Conservation (phyloP, 176 grass and related monocot genomes). For the Eremochloa ophiuroides region DNA sequence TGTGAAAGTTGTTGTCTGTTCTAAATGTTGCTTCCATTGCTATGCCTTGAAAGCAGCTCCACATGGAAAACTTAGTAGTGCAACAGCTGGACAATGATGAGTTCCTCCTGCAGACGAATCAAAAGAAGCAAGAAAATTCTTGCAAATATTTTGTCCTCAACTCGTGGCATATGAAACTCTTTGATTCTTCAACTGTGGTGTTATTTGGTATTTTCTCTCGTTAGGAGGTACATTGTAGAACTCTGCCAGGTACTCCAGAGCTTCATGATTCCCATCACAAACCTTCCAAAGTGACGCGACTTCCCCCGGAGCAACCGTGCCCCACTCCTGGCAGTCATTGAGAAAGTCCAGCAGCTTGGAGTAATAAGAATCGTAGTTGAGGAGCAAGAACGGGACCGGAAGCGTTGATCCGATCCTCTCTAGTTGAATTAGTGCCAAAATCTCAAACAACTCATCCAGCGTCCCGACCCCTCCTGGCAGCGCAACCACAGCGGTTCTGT, state of each 20-base stretch:
- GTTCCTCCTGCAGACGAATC: neutral
- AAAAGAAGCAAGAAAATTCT: neutral
- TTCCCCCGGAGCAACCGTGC: slow-evolving; percentile 61
- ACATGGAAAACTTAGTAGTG: neutral
- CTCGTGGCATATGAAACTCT: slow-evolving; percentile 10
- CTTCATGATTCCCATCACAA: slow-evolving; percentile 67
- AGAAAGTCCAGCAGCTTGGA: slow-evolving; percentile 79
- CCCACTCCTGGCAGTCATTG: slow-evolving; percentile 62
- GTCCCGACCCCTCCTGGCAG: slow-evolving; percentile 79
- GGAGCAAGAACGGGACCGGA: slow-evolving; percentile 58
- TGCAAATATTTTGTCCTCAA: neutral
- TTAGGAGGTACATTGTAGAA: slow-evolving; percentile 50
- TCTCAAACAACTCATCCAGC: slow-evolving; percentile 81
- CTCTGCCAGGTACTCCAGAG: slow-evolving; percentile 68
- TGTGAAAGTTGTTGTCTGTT: neutral
- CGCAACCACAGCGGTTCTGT: slow-evolving; percentile 53
- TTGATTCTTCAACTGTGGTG: slow-evolving; percentile 21
- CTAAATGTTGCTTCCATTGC: neutral
- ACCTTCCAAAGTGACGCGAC: slow-evolving; percentile 78
- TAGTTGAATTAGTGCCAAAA: slow-evolving; percentile 67
- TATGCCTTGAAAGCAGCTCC: no score
- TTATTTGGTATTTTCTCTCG: slow-evolving; percentile 41
- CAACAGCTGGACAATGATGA: neutral
- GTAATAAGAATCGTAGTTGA: slow-evolving; percentile 89
- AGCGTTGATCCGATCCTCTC: slow-evolving; percentile 66